Conservation (phyloP, 1,139 yeast genomes). For the Yamadazyma oceani region DNA sequence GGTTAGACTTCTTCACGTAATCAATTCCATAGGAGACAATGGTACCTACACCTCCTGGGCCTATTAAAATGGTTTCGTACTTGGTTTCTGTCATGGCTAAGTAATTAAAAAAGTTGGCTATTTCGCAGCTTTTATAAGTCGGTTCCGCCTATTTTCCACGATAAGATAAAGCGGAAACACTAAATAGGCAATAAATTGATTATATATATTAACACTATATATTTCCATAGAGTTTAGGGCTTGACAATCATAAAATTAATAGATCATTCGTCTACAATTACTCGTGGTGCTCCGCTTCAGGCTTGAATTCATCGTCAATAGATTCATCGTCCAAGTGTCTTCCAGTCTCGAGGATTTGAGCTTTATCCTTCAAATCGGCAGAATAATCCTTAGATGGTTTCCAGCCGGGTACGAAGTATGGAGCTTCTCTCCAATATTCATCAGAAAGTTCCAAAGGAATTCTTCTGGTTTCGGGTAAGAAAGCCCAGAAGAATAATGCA, state of each 20-base stretch:
- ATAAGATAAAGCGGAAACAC: background rate
- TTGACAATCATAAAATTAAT: too few species aligned
- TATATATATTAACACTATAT: too few species aligned
- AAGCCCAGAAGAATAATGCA: slow-evolving; percentile 26
- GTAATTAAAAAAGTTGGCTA: too few species aligned
- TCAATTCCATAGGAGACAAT: slow-evolving; percentile 63
- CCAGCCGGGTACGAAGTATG: slow-evolving; percentile 21
- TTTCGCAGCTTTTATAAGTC: too few species aligned
- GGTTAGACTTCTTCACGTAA: slow-evolving; percentile 43
- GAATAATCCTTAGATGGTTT: slow-evolving; percentile 18
- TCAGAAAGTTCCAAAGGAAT: slow-evolving; percentile 26
- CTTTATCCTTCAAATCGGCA: slow-evolving; percentile 18
- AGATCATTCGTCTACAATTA: too few species aligned
- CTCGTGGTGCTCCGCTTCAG: slow-evolving; percentile 16
- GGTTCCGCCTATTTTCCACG: background rate
- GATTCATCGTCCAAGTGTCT: slow-evolving; percentile 13
- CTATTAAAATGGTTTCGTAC: slow-evolving; percentile 33
- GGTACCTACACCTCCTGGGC: slow-evolving; percentile 65
- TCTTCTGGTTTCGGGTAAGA: slow-evolving; percentile 26
- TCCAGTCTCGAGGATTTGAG: slow-evolving; percentile 13
- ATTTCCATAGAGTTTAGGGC: too few species aligned
- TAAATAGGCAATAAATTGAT: background rate
- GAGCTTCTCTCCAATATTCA: slow-evolving; percentile 23
- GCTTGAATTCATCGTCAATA: slow-evolving; percentile 13
- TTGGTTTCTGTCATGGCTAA: background rate